Evolutionary conservation across 305 asterid species (phyloP).

Genomic region (Fraxinus albicans): DNA sequence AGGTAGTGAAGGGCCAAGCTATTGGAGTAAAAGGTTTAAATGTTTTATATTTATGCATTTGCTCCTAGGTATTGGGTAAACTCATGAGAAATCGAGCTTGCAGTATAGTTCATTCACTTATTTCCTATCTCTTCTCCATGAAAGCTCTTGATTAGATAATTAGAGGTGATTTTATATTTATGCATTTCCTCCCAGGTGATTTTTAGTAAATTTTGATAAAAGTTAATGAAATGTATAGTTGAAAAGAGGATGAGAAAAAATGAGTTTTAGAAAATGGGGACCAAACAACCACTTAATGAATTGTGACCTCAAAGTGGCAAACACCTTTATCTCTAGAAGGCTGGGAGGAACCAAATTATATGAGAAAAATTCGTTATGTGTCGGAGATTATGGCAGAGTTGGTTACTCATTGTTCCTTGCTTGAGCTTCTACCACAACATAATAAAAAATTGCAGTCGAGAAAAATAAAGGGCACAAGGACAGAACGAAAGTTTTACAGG

Average conservation of each 20-base stretch:
- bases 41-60: too few relatives aligned
- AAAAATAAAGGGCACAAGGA: neutral
- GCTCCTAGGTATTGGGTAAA: neutral
- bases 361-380: neutral
- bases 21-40: neutral
- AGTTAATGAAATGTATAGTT: neutral
- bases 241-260: neutral
- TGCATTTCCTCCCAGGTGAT: neutral
- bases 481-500: constrained; percentile 45
- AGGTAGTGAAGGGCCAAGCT: neutral
- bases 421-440: neutral
- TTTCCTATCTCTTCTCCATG: neutral
- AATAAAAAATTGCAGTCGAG: neutral
- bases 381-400: neutral
- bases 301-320: neutral
- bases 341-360: neutral
- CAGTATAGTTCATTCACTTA: neutral
- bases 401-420: neutral
- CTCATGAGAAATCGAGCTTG: neutral
- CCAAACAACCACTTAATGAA: neutral
- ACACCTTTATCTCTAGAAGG: neutral
- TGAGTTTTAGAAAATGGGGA: neutral
- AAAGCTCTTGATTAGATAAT: neutral
- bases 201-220: neutral
- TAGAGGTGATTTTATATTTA: neutral